These are phyloP conservation scores for Phytophthora pinifolia DNA, from an alignment of 352 stramenopile species.

Conservation along the genomic window DNA sequence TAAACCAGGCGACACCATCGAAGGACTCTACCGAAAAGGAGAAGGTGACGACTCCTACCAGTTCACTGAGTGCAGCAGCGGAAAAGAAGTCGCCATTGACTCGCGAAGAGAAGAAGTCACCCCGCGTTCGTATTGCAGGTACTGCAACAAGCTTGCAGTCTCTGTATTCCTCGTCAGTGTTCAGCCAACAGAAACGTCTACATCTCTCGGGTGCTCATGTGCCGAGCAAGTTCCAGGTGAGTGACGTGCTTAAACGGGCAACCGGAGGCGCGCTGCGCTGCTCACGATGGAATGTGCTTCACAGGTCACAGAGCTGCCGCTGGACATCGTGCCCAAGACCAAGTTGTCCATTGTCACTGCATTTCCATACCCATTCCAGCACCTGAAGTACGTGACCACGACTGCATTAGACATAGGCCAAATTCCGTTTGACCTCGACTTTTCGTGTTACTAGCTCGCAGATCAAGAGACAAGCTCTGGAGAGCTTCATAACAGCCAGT, in stretches of 20 bases:
- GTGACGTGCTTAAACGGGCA: not conserved
- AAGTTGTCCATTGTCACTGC: conserved; percentile 62
- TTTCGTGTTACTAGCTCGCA: conserved; percentile 26
- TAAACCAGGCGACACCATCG: not conserved
- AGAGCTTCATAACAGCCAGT: conserved; percentile 25
- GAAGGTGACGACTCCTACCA: not conserved
- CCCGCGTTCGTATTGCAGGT: not conserved
- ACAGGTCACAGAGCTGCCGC: conserved; percentile 44
- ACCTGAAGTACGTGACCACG: conserved; percentile 43
- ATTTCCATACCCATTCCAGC: conserved; percentile 66
- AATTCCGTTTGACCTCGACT: not conserved
- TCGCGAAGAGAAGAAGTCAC: not conserved
- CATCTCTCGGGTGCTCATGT: conserved; percentile 21
- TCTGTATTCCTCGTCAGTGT: conserved; percentile 38
- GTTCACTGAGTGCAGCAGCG: not conserved
- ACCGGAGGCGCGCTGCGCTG: not conserved
- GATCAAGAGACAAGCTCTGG: conserved; percentile 37
- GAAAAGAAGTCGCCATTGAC: conserved; percentile 3
- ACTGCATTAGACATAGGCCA: not conserved
- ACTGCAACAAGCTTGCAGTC: conserved; percentile 27
- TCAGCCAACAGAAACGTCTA: conserved; percentile 17
- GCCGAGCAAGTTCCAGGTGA: conserved; percentile 27
- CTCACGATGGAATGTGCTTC: not conserved
- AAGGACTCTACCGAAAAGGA: not conserved
- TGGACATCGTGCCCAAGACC: conserved; percentile 63